These are phyloP conservation scores for Cryphonectria parasitica DNA, from an alignment of 2,329 filamentous ascomycete genomes.

Conservation along the genomic window DNA sequence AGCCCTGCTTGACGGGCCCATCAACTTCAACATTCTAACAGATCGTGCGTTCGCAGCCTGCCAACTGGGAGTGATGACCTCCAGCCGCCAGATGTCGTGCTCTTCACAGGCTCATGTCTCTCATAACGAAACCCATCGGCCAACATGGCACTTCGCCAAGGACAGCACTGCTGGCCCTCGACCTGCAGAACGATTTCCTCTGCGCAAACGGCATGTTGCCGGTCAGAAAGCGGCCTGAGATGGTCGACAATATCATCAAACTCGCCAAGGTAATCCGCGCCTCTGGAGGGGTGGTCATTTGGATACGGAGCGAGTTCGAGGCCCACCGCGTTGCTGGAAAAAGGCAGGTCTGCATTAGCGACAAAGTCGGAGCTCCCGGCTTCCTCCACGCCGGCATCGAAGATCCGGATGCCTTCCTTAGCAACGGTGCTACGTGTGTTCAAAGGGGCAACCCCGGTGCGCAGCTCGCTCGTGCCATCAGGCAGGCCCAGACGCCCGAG, in stretches of 20 bases:
- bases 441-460: conserved; percentile 49
- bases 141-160: conserved; percentile 53
- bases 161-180: conserved; percentile 78
- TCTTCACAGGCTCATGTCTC: not conserved
- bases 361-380: too few relatives aligned
- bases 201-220: conserved; percentile 68
- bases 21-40: too few relatives aligned
- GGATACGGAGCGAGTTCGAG: conserved; percentile 79
- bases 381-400: too few relatives aligned
- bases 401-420: conserved; percentile 45
- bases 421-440: conserved; percentile 42
- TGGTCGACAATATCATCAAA: conserved; percentile 67
- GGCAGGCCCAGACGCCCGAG: conserved; percentile 47
- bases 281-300: conserved; percentile 73
- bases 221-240: conserved; percentile 64
- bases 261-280: conserved; percentile 75
- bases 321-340: conserved; percentile 60
- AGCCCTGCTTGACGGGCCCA: not conserved
- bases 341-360: conserved; percentile 45
- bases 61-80: not conserved
- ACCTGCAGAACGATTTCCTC: conserved; percentile 90
- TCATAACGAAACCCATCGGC: not conserved
- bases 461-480: conserved; percentile 48
- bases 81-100: not conserved
- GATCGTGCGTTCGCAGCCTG: not conserved